Evolutionary conservation across 2,329 filamentous ascomycete genomes (phyloP).

Genomic region (Magnaporthiopsis poae): DNA sequence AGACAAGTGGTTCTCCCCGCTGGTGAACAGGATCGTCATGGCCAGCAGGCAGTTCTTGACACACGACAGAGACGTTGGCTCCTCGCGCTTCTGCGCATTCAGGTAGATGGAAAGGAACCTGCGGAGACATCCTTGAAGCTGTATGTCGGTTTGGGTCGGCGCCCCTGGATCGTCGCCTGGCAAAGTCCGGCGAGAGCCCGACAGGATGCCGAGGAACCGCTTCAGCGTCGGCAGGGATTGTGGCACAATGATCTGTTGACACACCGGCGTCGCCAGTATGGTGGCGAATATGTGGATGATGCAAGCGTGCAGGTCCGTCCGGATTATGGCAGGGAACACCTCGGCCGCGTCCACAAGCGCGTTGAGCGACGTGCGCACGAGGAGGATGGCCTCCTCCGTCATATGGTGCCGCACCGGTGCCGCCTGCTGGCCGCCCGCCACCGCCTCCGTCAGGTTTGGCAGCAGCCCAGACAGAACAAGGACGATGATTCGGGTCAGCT

Average conservation of each 20-base stretch:
- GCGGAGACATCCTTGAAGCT: slow-evolving; percentile 72
- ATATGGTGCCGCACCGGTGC: slow-evolving; percentile 57
- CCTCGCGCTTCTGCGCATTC: slow-evolving; percentile 64
- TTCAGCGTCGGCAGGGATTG: slow-evolving; percentile 85
- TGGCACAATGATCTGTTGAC: slow-evolving; percentile 80
- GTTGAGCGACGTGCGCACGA: slow-evolving; percentile 71
- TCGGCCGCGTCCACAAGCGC: slow-evolving; percentile 89
- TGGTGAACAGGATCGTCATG: slow-evolving; percentile 79
- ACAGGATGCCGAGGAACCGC: slow-evolving; percentile 73
- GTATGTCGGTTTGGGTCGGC: slow-evolving; percentile 45
- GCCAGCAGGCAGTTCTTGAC: slow-evolving; percentile 90
- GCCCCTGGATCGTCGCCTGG: background rate
- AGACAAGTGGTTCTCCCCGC: slow-evolving; percentile 62
- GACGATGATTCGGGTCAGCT: slow-evolving; percentile 91
- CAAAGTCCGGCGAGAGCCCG: slow-evolving; percentile 30
- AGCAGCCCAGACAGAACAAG: slow-evolving; percentile 79
- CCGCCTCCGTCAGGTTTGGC: slow-evolving; percentile 62
- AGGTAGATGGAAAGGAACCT: slow-evolving; percentile 74
- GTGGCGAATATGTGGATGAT: slow-evolving; percentile 95
- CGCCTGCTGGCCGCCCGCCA: slow-evolving; percentile 25
- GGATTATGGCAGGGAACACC: slow-evolving; percentile 93
- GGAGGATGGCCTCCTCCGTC: slow-evolving; percentile 73
- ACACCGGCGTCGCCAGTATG: slow-evolving; percentile 75
- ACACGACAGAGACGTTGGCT: slow-evolving; percentile 67
- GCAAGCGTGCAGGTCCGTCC: slow-evolving; percentile 88